phyloP scores from a whole-genome alignment of 257 asterid genomes.

The Fraxinus anomala region DNA sequence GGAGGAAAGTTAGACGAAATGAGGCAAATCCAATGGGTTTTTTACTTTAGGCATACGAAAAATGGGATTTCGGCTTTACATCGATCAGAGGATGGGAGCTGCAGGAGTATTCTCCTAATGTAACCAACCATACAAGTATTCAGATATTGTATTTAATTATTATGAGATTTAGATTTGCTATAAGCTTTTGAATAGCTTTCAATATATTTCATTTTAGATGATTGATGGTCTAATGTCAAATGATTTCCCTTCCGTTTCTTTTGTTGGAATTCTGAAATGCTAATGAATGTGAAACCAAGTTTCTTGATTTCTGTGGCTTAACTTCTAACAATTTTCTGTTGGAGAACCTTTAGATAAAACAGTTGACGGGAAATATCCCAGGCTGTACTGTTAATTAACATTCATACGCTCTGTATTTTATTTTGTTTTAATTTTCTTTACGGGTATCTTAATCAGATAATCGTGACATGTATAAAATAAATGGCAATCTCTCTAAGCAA shows the following conservation, averaged over 20 bases:
- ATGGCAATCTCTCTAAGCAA: no score
- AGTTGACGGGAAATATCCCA: no score
- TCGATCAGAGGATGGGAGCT: neutral
- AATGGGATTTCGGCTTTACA: no score
- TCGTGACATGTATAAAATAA: neutral
- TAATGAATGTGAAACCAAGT: no score
- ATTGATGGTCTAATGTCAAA: neutral
- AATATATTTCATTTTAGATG: no score
- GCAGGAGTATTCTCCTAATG: neutral
- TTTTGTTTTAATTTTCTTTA: no score
- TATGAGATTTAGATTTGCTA: neutral
- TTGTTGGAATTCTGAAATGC: no score
- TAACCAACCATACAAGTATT: neutral
- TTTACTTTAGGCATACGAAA: no score
- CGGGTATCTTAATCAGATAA: neutral
- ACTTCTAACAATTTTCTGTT: no score
- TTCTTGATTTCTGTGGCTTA: no score
- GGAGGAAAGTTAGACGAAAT: conserved; percentile 30
- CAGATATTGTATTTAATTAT: neutral
- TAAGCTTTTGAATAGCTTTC: conserved; percentile 33
- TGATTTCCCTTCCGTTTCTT: neutral
- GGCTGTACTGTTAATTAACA: no score
- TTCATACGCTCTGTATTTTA: no score
- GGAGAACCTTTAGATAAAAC: neutral
- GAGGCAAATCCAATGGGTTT: conserved; percentile 7